These are phyloP conservation scores for Saprolegnia parasitica DNA, from an alignment of 352 stramenopile species.

Conservation along the genomic window DNA sequence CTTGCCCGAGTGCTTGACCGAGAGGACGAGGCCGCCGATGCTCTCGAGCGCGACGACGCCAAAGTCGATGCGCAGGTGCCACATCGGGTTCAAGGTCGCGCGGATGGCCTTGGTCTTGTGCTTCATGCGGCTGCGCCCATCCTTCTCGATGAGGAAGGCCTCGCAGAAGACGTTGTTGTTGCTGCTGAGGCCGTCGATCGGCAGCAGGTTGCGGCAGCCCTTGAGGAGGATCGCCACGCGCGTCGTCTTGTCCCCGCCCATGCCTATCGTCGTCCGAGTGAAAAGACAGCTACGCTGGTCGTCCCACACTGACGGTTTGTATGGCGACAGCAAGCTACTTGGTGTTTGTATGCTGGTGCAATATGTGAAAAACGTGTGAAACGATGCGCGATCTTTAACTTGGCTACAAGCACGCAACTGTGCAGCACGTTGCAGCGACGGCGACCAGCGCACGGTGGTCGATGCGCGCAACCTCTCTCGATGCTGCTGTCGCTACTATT, in stretches of 20 bases:
- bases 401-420: no score
- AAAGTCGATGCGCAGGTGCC: constrained; percentile 22
- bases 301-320: neutral
- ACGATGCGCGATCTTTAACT: no score
- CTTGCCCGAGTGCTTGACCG: constrained; percentile 23
- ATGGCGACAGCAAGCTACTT: neutral
- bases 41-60: neutral
- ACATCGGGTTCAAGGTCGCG: constrained; percentile 26
- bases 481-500: no score
- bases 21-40: constrained; percentile 22
- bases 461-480: no score
- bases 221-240: constrained; percentile 4
- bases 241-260: neutral
- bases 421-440: no score
- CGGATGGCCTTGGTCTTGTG: constrained; percentile 27
- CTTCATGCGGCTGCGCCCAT: constrained; percentile 11
- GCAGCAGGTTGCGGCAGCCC: constrained; percentile 24
- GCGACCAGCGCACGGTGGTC: no score
- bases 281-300: neutral
- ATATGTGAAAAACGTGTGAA: no score
- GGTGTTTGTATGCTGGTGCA: neutral
- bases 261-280: neutral
- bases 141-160: constrained; percentile 28
- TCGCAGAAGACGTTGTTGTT: constrained; percentile 30
- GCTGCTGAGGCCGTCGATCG: constrained; percentile 18